Conservation (phyloP, 2,329 filamentous ascomycete species). For the Colletotrichum lini region DNA sequence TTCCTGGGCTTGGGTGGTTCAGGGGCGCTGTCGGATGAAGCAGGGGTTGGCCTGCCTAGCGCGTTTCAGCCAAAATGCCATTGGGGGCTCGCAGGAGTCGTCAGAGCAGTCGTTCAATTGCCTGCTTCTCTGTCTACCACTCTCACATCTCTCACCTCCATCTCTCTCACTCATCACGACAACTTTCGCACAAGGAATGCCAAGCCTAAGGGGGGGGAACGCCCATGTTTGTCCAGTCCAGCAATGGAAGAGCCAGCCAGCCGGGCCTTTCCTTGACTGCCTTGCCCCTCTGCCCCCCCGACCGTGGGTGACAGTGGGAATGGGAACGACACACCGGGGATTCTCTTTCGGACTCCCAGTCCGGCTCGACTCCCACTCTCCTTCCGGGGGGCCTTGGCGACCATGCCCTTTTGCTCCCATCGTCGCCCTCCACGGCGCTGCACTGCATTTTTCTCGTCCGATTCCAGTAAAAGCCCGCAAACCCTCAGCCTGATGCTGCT, state of each 20-base stretch:
- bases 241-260: constrained; percentile 1
- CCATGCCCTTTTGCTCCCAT: constrained; percentile 8
- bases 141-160: neutral
- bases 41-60: constrained; percentile 34
- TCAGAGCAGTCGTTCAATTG: too few species aligned
- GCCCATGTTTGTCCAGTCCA: constrained; percentile 17
- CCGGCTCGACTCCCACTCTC: neutral
- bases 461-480: constrained; percentile 34
- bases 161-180: neutral
- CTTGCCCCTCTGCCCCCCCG: neutral
- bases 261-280: constrained; percentile 1
- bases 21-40: constrained; percentile 29
- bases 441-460: constrained; percentile 23
- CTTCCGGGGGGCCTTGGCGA: constrained; percentile 3
- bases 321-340: neutral
- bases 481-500: neutral
- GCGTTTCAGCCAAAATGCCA: constrained; percentile 39
- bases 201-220: neutral
- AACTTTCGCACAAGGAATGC: neutral
- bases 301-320: constrained; percentile 9
- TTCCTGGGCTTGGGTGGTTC: constrained; percentile 18
- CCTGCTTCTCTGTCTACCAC: neutral
- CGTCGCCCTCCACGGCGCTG: neutral
- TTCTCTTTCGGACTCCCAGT: neutral
- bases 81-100: constrained; percentile 3